These are phyloP conservation scores for Austroboletus novae-zelandiae DNA, from an alignment of 1,284 basidiomycete species.

Conservation along the genomic window DNA sequence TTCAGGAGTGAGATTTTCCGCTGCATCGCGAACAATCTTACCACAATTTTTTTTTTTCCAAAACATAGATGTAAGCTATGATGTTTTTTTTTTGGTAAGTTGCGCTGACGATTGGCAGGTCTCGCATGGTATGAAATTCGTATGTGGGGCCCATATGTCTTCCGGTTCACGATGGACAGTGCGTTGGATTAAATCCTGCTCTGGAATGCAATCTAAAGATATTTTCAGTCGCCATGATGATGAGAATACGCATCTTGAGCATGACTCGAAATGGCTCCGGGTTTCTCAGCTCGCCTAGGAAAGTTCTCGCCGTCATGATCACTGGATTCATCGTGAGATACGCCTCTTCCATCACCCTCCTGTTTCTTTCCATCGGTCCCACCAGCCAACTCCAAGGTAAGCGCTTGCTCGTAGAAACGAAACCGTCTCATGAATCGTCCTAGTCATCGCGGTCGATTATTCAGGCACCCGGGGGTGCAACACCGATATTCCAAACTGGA, in stretches of 20 bases:
- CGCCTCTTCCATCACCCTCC: slow-evolving; percentile 2
- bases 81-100: background rate
- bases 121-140: slow-evolving; percentile 15
- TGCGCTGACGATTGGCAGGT: slow-evolving; percentile 1
- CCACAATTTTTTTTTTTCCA: background rate
- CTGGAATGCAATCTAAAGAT: background rate
- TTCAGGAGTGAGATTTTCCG: slow-evolving; percentile 13
- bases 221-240: slow-evolving; percentile 21
- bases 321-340: slow-evolving; percentile 9
- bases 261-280: background rate
- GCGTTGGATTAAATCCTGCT: background rate
- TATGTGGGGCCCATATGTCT: slow-evolving; percentile 13
- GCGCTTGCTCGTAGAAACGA: background rate
- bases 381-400: slow-evolving; percentile 4
- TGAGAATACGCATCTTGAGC: slow-evolving; percentile 15
- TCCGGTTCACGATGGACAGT: slow-evolving; percentile 20
- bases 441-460: background rate
- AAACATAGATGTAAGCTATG: slow-evolving; percentile 12
- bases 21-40: background rate
- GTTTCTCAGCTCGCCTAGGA: slow-evolving; percentile 8
- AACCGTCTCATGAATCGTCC: background rate
- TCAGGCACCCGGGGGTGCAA: slow-evolving; percentile 4
- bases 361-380: slow-evolving; percentile 13
- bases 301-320: slow-evolving; percentile 8
- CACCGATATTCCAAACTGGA: background rate